Conservation (phyloP, 2,329 filamentous ascomycete genomes). For the Pyrenophora teres region DNA sequence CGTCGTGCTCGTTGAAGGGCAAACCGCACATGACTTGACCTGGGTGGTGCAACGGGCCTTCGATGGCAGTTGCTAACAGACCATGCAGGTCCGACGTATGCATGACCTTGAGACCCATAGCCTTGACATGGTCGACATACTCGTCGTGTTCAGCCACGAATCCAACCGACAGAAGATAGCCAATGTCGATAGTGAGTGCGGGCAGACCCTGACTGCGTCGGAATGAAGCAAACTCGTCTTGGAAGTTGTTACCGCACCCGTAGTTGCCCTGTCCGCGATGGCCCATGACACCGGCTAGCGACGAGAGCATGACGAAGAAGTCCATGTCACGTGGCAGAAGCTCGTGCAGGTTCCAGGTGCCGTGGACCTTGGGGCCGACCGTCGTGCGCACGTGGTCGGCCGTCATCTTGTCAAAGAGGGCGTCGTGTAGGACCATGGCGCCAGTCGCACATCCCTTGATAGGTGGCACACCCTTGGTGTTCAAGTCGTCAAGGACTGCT, state of each 20-base stretch:
- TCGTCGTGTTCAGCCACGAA: constrained; percentile 32
- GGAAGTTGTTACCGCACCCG: constrained; percentile 27
- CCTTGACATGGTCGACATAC: constrained; percentile 12
- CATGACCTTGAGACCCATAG: constrained; percentile 13
- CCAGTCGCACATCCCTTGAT: constrained; percentile 33
- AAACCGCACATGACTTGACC: constrained; percentile 13
- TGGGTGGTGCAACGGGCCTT: constrained; percentile 5
- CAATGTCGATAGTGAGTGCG: constrained; percentile 43
- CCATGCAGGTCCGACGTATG: constrained; percentile 10
- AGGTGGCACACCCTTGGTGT: constrained; percentile 22
- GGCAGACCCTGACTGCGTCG: constrained; percentile 28
- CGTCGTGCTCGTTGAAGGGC: constrained; percentile 11
- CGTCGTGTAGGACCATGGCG: constrained; percentile 34
- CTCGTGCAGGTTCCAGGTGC: constrained; percentile 38
- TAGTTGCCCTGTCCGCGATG: constrained; percentile 26
- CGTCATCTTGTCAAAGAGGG: constrained; percentile 18
- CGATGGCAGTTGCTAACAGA: constrained; percentile 9
- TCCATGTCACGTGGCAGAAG: constrained; percentile 19
- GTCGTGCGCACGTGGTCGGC: constrained; percentile 6
- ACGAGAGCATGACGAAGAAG: constrained; percentile 33
- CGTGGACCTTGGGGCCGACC: constrained; percentile 38
- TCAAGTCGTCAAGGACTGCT: constrained; percentile 1
- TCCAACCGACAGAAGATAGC: constrained; percentile 20
- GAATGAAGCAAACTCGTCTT: constrained; percentile 27
- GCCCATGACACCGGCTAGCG: constrained; percentile 25